A percentile compares a stretch with the other conserved stretches of the same genome.
Evolutionary conservation across 2,329 filamentous ascomycete species (phyloP).

Genomic region (Cladosporium sp.): DNA sequence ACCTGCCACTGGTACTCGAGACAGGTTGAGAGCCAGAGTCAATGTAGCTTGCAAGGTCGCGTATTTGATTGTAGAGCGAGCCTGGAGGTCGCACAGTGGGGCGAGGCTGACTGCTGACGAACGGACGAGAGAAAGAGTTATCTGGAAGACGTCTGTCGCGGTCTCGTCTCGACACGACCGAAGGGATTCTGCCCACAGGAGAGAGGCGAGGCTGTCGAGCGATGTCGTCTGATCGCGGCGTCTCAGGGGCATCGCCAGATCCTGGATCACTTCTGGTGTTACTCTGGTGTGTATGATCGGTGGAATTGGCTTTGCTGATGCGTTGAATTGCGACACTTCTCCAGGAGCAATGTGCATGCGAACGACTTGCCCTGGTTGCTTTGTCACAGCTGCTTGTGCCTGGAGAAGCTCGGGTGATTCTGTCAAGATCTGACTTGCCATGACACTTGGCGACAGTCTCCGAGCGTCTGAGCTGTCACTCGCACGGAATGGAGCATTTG

Average conservation of each 20-base stretch:
- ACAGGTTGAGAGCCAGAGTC: slow-evolving; percentile 25
- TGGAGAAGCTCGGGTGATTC: slow-evolving; percentile 25
- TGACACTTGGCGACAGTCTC: slow-evolving; percentile 18
- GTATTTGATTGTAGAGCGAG: slow-evolving; percentile 29
- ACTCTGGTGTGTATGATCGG: neutral
- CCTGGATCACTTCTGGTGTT: slow-evolving; percentile 14
- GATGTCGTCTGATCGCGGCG: slow-evolving; percentile 14
- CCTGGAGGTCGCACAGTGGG: slow-evolving; percentile 25
- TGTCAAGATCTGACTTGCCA: slow-evolving; percentile 21
- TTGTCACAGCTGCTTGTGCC: slow-evolving; percentile 19
- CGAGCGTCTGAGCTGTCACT: slow-evolving; percentile 14
- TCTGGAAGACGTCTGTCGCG: slow-evolving; percentile 64
- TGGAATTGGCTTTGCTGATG: neutral
- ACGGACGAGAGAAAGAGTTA: slow-evolving; percentile 82
- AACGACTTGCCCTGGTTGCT: slow-evolving; percentile 19
- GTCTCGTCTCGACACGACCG: slow-evolving; percentile 64
- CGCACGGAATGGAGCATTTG: slow-evolving; percentile 10
- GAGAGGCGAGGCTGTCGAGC: slow-evolving; percentile 50
- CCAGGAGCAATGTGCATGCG: slow-evolving; percentile 12
- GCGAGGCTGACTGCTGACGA: slow-evolving; percentile 48
- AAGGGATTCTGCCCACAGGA: slow-evolving; percentile 82
- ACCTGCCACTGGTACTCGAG: slow-evolving; percentile 26
- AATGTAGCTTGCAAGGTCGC: slow-evolving; percentile 30
- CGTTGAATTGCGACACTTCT: too few relatives aligned
- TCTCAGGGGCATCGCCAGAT: slow-evolving; percentile 29